Conservation (phyloP, 495 filamentous ascomycete species). For the Penicillium robsamsonii region DNA sequence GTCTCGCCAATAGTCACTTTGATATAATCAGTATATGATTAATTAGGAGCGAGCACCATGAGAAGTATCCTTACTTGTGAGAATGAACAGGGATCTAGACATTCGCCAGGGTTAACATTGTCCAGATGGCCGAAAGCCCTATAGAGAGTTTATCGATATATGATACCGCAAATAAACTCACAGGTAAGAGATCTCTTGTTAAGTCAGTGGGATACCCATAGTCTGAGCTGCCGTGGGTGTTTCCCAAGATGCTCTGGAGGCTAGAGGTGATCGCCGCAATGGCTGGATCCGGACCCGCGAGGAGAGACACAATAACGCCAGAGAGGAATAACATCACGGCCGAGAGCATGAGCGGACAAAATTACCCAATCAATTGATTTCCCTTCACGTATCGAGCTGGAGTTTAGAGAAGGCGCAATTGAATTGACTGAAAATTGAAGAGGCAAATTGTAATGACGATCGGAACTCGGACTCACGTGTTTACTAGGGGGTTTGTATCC, state of each 20-base stretch:
- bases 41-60: too few relatives aligned
- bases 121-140: neutral
- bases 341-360: slow-evolving; percentile 7
- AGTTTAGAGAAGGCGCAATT: neutral
- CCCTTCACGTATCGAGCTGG: neutral
- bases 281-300: slow-evolving; percentile 27
- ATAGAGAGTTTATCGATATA: neutral
- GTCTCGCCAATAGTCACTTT: slow-evolving; percentile 48
- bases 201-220: slow-evolving; percentile 49
- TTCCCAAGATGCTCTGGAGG: slow-evolving; percentile 43
- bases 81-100: slow-evolving; percentile 46
- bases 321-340: slow-evolving; percentile 19
- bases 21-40: slow-evolving; percentile 6
- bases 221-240: slow-evolving; percentile 41
- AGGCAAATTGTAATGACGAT: neutral
- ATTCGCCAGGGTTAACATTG: slow-evolving; percentile 10
- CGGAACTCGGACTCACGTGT: slow-evolving; percentile 8
- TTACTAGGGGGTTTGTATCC: neutral
- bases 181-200: slow-evolving; percentile 44
- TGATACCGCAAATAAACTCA: slow-evolving; percentile 23
- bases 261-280: slow-evolving; percentile 29
- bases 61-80: slow-evolving; percentile 35
- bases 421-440: slow-evolving; percentile 1
- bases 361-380: neutral
- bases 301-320: slow-evolving; percentile 26